phyloP scores from a whole-genome alignment of 345 rosid genomes.

The Brassica juncea region DNA sequence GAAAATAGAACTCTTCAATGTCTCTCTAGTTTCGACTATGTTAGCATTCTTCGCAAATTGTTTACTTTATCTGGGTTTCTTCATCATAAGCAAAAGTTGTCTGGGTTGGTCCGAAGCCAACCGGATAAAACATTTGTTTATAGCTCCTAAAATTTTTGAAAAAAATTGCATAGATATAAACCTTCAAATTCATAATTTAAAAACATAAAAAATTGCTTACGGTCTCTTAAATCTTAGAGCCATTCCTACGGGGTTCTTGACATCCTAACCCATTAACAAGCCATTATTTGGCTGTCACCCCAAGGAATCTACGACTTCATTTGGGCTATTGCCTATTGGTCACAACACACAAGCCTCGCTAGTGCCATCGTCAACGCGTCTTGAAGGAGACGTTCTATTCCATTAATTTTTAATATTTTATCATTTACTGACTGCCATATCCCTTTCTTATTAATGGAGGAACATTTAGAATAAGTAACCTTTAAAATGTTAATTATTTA shows the following conservation, averaged over 20 bases:
- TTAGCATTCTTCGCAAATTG: neutral
- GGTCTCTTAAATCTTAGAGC: neutral
- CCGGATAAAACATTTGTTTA: too few species aligned
- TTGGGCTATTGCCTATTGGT: conserved; percentile 2
- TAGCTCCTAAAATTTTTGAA: too few species aligned
- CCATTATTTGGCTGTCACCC: neutral
- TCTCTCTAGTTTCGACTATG: neutral
- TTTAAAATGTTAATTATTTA: too few species aligned
- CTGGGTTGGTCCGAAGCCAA: too few species aligned
- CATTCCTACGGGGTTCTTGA: neutral
- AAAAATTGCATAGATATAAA: too few species aligned
- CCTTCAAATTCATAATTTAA: too few species aligned
- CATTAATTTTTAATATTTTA: neutral
- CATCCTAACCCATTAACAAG: neutral
- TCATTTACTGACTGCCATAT: neutral
- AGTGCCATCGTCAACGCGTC: neutral
- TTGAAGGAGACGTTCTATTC: neutral
- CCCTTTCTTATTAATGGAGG: too few species aligned
- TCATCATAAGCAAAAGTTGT: neutral
- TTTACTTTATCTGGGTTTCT: neutral
- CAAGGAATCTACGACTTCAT: neutral
- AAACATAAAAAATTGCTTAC: too few species aligned
- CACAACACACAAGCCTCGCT: conserved; percentile 2
- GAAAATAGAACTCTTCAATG: neutral
- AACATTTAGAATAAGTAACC: too few species aligned